Evolutionary conservation across 208 protist species (phyloP).

Genomic region (Trypanosoma scelopori): DNA sequence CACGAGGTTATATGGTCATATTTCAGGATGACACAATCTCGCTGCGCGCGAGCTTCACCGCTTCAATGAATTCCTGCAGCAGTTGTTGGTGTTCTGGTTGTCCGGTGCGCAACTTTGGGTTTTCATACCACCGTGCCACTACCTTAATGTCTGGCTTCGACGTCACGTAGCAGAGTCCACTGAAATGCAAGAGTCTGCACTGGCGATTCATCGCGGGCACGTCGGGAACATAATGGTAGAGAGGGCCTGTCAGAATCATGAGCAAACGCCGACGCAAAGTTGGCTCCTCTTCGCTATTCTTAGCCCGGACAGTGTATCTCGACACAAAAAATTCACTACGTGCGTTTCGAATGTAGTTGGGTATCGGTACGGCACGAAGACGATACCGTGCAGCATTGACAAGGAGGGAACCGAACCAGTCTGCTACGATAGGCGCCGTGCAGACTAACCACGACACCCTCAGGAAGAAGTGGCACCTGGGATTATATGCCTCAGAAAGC

Average conservation of each 20-base stretch:
- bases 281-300: constrained; percentile 35
- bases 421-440: constrained; percentile 53
- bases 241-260: constrained; percentile 35
- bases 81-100: constrained; percentile 56
- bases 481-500: constrained; percentile 53
- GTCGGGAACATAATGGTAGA: constrained; percentile 67
- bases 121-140: constrained; percentile 79
- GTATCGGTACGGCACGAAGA: constrained; percentile 63
- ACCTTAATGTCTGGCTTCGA: constrained; percentile 13
- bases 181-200: constrained; percentile 69
- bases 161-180: constrained; percentile 68
- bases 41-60: constrained; percentile 21
- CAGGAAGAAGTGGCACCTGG: constrained; percentile 62
- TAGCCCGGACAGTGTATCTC: constrained; percentile 44
- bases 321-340: constrained; percentile 32
- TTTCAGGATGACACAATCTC: constrained; percentile 4
- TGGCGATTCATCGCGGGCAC: constrained; percentile 54
- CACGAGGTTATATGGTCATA: too few species aligned
- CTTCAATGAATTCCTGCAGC: constrained; percentile 45
- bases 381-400: constrained; percentile 58
- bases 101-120: constrained; percentile 51
- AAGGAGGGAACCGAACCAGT: constrained; percentile 76
- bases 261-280: constrained; percentile 47
- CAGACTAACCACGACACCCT: constrained; percentile 77
- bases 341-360: constrained; percentile 33